Base-by-base conservation (phyloP, 768 basidiomycete genomes). In the Russula ochroleuca region DNA sequence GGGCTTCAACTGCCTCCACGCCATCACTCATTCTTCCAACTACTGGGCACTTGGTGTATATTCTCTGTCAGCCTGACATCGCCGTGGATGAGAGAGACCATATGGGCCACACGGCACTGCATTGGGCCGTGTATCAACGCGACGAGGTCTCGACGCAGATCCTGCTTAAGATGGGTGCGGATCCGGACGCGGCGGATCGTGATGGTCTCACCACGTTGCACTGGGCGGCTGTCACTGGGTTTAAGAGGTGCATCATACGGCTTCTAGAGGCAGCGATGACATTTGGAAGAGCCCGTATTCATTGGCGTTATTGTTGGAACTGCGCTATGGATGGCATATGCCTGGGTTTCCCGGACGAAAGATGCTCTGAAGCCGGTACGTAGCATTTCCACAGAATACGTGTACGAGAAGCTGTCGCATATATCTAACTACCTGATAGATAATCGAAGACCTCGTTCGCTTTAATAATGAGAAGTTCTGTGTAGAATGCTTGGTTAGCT, bases 101-200 rank as follows among this genome's bases (percentile, higher is more conserved):
- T 1, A 88, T 92, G 71, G 96, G 94, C 0, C 96, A 96, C 72
- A 97, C 96, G 0, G 81, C 91, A 0, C 79, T 98, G 52, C 96
- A 97, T 89, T 99, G 96, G 96, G 96, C 96, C 2, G 91, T 92
- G 15, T 98, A 96, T 74, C 96, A 98, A 73, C 93, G 95, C 49
- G 96, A 99, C 72, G 92, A 92, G 1, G 81, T 98, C 23, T 93
- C 90, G 2, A 93, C 96, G 6, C 92, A 96, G 68, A 74, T 99
- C 52, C 75, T 99, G 49, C 80, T 99, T 55, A 83, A 86, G 60
- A 90, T 94, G 67, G 92, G 92, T 4, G 94, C 96, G 3, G 88
- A 85, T 61, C 80, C 87, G 2, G 85, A 85, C 64, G 75, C 86
- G 10, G 81, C 81, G 41, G 96, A 98, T 71, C 85, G 88, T 67